These are phyloP conservation scores for Lichtheimia corymbifera DNA, from an alignment of 371 early-diverging fungal genomes.

Conservation along the genomic window DNA sequence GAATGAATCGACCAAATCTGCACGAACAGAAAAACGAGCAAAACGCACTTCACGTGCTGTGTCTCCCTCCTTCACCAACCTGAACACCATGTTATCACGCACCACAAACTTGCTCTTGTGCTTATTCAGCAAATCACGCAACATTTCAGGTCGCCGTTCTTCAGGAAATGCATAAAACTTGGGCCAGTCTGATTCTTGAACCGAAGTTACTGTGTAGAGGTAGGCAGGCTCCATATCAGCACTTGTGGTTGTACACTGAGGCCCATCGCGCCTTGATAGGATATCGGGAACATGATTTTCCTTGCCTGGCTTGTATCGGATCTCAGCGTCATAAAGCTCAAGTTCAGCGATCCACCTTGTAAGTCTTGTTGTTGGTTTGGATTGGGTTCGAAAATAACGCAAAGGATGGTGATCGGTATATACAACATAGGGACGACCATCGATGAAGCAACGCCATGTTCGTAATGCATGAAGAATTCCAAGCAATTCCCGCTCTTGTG, in stretches of 20 bases:
- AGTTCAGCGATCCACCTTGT: constrained; percentile 22
- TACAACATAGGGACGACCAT: constrained; percentile 21
- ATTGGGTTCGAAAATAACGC: constrained; percentile 18
- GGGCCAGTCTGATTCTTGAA: constrained; percentile 10
- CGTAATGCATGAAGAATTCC: constrained; percentile 34
- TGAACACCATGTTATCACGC: background rate
- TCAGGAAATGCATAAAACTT: background rate
- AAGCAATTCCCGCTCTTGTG: constrained; percentile 42
- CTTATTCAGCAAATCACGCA: background rate
- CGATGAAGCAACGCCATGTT: constrained; percentile 33
- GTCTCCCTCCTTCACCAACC: background rate
- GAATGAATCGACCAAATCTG: constrained; percentile 14
- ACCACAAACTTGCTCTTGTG: constrained; percentile 3
- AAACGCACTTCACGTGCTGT: background rate
- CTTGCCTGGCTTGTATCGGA: constrained; percentile 28
- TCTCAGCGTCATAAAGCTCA: constrained; percentile 20
- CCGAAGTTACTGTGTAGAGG: constrained; percentile 6
- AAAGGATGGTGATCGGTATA: constrained; percentile 31
- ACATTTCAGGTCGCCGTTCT: background rate
- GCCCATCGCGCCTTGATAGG: constrained; percentile 16
- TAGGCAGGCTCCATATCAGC: constrained; percentile 5
- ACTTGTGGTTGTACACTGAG: background rate
- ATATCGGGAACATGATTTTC: constrained; percentile 29
- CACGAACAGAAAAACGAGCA: constrained; percentile 3
- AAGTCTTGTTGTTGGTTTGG: constrained; percentile 8